Percentiles rank a stretch among this genome's conserved stretches.
phyloP scores from a whole-genome alignment of 164 flowering plant genomes.

The Stephania cephalantha region DNA sequence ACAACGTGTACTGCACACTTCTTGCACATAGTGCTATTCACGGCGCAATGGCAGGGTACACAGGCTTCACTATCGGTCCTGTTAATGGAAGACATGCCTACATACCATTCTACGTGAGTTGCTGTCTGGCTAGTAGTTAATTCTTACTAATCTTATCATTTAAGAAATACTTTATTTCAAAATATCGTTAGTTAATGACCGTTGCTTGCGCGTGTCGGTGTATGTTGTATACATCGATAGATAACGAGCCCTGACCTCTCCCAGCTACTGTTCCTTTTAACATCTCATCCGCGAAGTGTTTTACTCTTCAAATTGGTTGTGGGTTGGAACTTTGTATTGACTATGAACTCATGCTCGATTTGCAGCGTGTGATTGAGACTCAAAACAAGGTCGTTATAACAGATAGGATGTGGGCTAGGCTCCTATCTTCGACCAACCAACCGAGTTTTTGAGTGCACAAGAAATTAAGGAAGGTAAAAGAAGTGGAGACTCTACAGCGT shows the following conservation, averaged over 20 bases:
- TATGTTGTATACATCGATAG: not conserved
- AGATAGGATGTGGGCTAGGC: slow-evolving; percentile 97
- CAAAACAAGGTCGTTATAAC: slow-evolving; percentile 76
- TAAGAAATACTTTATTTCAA: not conserved
- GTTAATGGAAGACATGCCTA: slow-evolving; percentile 92
- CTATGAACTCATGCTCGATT: not conserved
- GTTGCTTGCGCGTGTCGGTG: not conserved
- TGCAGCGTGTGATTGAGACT: slow-evolving; percentile 70
- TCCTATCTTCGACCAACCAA: slow-evolving; percentile 82
- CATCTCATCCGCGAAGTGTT: not conserved
- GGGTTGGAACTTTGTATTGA: not conserved
- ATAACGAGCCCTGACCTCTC: not conserved
- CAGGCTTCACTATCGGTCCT: slow-evolving; percentile 77
- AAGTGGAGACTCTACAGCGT: slow-evolving; percentile 19
- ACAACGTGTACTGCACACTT: slow-evolving; percentile 94
- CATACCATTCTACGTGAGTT: slow-evolving; percentile 80
- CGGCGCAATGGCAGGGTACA: slow-evolving; percentile 98
- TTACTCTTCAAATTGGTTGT: not conserved
- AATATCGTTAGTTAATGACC: not conserved
- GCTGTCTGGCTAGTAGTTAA: not conserved
- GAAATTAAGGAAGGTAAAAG: slow-evolving; percentile 35
- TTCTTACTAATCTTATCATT: not conserved
- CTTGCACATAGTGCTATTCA: slow-evolving; percentile 95
- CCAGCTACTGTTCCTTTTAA: not conserved
- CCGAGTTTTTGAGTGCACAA: slow-evolving; percentile 55